Base-by-base conservation (phyloP, 352 stramenopile species). In the Phytophthora constricta region DNA sequence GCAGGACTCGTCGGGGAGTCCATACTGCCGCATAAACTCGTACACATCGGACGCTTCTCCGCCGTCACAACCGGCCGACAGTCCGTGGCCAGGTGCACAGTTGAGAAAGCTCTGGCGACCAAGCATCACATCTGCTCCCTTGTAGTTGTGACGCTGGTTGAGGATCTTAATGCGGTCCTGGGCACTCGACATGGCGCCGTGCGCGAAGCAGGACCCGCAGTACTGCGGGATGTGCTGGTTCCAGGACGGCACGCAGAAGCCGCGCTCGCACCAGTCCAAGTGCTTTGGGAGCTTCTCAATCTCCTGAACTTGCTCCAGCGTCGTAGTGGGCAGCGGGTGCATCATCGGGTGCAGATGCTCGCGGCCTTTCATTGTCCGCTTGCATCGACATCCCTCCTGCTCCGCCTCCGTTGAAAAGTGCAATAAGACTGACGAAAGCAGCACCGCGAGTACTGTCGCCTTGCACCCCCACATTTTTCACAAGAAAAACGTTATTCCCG, bases 201-300 rank as follows among this genome's bases (percentile, higher is more conserved):
- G 90, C 0, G 82, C 86, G 51, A 82, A 96, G 69, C 88, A 96
- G 33, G 88, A 94, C 31, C 89, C 89, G 60, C 91, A 97, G 70
- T 96, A 97, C 62, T 90, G 80, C 27, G 86, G 86, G 25, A 92
- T 91, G 55, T 95, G 86, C 62, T 95, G 84, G 67, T 92, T 92
- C 85, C 86, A 95, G 60, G 84, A 91, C n/a, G 84, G 81, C 43
- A 90, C 83, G 53, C 84, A 92, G 58, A 86, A 90, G 31, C 86
- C 84, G 11, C 70, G 75, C 58, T 95, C 86, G 58, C 86, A 93
- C 96, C 97, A 99, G 68, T 96, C 92, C 62, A 98, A 97, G 37
- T 91, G 80, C 52, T 68, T 63, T 0, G 86, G 86, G 17, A 90
- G 68, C 10, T 63, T 41, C 33, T 79, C 62, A 2, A 90, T 54